Percentiles rank a stretch among this genome's conserved stretches.
These are phyloP conservation scores for Protomyces inundatus DNA, from an alignment of 1,139 yeast species.

Conservation along the genomic window DNA sequence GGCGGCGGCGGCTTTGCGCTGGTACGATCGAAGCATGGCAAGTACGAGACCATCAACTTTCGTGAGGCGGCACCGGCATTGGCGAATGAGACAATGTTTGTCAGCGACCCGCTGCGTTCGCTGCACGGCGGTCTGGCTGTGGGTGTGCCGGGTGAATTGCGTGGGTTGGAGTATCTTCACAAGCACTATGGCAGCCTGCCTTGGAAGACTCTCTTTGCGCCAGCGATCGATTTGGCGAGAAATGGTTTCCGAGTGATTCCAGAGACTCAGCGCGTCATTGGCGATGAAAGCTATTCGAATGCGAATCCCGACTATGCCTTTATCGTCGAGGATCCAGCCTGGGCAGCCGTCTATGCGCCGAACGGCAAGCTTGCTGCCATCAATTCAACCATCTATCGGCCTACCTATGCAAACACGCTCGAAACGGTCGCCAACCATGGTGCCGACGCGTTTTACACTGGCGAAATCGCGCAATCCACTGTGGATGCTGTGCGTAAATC, in stretches of 20 bases:
- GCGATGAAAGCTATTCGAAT: not conserved
- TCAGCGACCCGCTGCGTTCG: constrained; percentile 46
- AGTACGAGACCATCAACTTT: constrained; percentile 59
- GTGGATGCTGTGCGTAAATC: constrained; percentile 45
- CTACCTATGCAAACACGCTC: constrained; percentile 60
- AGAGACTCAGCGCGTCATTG: constrained; percentile 38
- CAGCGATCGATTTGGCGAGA: constrained; percentile 63
- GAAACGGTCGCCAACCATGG: constrained; percentile 68
- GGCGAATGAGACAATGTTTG: constrained; percentile 64
- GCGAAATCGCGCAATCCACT: constrained; percentile 59
- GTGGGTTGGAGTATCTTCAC: constrained; percentile 64
- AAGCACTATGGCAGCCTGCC: constrained; percentile 55
- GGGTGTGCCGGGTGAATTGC: constrained; percentile 84
- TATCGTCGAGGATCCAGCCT: constrained; percentile 34
- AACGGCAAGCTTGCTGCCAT: constrained; percentile 41
- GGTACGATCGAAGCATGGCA: constrained; percentile 20
- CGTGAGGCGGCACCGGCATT: constrained; percentile 76
- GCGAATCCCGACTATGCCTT: constrained; percentile 42
- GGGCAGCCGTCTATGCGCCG: constrained; percentile 21
- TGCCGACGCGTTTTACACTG: constrained; percentile 66
- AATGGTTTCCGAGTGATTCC: constrained; percentile 53
- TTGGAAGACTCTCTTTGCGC: constrained; percentile 69
- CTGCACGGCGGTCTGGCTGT: constrained; percentile 77
- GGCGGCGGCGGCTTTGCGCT: constrained; percentile 54
- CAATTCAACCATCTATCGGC: constrained; percentile 61